Evolutionary conservation across 2,329 filamentous ascomycete species (phyloP), one percentile per base, ranked within the genome.

Genomic region (Neophaeococcomyces mojaviensis): DNA sequence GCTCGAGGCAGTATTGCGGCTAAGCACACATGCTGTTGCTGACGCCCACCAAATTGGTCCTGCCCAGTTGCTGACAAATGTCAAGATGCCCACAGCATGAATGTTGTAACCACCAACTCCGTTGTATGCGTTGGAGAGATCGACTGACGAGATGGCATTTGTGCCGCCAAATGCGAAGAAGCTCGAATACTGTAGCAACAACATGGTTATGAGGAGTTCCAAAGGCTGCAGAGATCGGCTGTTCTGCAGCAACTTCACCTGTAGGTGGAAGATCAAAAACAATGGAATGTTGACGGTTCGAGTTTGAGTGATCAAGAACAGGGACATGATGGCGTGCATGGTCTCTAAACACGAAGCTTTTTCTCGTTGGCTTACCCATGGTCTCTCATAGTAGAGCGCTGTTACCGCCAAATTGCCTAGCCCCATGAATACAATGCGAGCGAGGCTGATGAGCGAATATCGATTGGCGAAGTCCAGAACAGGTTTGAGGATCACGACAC

Each of bases 81-180:
- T 88, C 42, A 98, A 72, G 3, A 86, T 51, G 0, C 88, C 92
- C 13, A 98, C 92, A 13, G 81, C 74, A n/a, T 80, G 52, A 51
- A 92, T 73, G 59, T 86, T 89, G 70, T 94, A 98, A 46, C 75
- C 79, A 40, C 76, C 77, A 31, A 98, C 75, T 51, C 92, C 92
- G 59, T 98, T 98, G 68, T 98, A 98, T 0, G 89, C 89, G 61
- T 84, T 94, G 4, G 88, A 94, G 16, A 98, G 76, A 60, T 97
- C 89, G 57, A 98, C 80, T n/a, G 86, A 90, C 10, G 89, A 94
- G 55, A 98, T 95, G 33, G 92, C 85, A 63, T 98, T 98, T 38
- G 86, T 87, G 61, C 88, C 88, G 19, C 89, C 92, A 52, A 88
- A 80, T 24, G 87, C 84, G 62, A 97, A 98, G 73, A 95, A 98